These are phyloP conservation scores for Ophiostoma angusticollis DNA, from an alignment of 2,329 filamentous ascomycete genomes.

Conservation along the genomic window DNA sequence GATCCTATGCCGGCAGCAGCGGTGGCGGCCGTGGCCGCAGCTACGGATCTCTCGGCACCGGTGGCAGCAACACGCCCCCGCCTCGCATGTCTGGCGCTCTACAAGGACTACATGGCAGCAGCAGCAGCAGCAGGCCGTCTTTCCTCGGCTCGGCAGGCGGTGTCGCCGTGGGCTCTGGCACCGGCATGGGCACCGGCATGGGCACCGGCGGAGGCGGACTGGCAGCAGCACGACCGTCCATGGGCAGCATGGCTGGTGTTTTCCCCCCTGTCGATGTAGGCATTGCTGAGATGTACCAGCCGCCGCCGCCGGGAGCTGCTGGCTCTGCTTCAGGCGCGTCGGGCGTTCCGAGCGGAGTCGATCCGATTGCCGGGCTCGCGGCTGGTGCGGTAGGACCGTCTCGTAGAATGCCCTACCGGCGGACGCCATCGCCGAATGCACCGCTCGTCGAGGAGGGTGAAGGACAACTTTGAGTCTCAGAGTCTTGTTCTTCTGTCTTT, in stretches of 20 bases:
- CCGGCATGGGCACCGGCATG: too few relatives aligned
- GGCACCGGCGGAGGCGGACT: not conserved
- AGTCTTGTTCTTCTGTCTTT: too few relatives aligned
- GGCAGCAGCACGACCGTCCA: not conserved
- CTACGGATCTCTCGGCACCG: slow-evolving; percentile 1
- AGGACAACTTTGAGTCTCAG: too few relatives aligned
- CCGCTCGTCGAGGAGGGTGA: slow-evolving; percentile 1
- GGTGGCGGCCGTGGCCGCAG: not conserved
- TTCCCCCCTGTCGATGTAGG: not conserved
- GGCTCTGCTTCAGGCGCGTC: too few relatives aligned
- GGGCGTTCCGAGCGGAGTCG: too few relatives aligned
- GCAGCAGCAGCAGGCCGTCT: too few relatives aligned
- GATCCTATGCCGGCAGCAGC: too few relatives aligned
- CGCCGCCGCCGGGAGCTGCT: too few relatives aligned
- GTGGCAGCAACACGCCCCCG: not conserved
- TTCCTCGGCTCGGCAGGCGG: too few relatives aligned
- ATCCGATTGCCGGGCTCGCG: not conserved
- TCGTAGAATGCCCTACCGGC: not conserved
- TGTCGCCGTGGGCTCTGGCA: too few relatives aligned
- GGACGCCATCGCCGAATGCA: slow-evolving; percentile 3
- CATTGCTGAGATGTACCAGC: not conserved
- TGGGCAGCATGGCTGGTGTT: not conserved
- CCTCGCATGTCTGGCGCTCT: slow-evolving; percentile 2
- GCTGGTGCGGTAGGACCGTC: not conserved
- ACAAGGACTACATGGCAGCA: too few relatives aligned